A percentile compares a stretch with the other conserved stretches of the same genome.
These are phyloP conservation scores for Poa pratensis DNA, from an alignment of 176 grass and related monocot genomes.

Conservation along the genomic window DNA sequence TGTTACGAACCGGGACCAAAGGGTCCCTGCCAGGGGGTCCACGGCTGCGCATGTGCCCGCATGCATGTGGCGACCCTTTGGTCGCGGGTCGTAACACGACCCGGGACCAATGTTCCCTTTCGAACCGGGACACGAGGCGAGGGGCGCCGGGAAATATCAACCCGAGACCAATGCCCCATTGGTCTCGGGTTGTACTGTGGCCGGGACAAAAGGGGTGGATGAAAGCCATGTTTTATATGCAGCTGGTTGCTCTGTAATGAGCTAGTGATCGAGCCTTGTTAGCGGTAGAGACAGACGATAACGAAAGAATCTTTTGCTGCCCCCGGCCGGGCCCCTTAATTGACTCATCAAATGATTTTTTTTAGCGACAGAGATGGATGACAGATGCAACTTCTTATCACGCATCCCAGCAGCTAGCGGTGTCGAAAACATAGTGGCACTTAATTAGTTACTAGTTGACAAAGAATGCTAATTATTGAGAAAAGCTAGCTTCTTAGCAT, in stretches of 20 bases:
- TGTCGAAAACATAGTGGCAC: slow-evolving; percentile 28
- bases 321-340: not conserved
- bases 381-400: slow-evolving; percentile 3
- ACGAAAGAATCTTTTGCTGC: slow-evolving; percentile 12
- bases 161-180: no score
- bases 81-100: no score
- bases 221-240: no score
- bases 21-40: no score
- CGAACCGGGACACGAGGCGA: no score
- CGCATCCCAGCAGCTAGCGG: slow-evolving; percentile 15
- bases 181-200: no score
- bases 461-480: not conserved
- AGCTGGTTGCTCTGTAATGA: not conserved
- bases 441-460: slow-evolving; percentile 2
- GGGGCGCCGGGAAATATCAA: no score
- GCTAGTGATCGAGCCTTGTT: not conserved
- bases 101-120: no score
- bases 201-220: no score
- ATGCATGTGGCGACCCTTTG: no score
- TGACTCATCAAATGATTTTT: slow-evolving; percentile 10
- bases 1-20: no score
- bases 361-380: not conserved
- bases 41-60: no score
- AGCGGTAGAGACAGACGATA: slow-evolving; percentile 10
- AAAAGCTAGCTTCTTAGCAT: slow-evolving; percentile 2